Percentiles rank a stretch among this genome's conserved stretches.
Evolutionary conservation across 768 basidiomycete species (phyloP).

Genomic region (Amanita pallidorosea): DNA sequence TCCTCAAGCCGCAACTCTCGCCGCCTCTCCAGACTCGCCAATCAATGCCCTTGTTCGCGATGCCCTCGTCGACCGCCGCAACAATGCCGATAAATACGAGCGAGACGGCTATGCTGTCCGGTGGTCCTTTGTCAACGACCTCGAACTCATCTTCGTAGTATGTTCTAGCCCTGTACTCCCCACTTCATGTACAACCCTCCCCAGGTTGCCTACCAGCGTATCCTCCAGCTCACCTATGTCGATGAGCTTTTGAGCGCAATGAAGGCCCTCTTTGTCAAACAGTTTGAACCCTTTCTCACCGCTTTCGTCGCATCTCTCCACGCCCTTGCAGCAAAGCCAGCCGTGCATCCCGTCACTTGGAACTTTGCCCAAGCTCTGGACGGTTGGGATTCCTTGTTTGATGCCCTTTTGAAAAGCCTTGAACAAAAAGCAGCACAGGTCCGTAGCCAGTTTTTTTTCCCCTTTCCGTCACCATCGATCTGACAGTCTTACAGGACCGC

Average conservation of each 20-base stretch:
- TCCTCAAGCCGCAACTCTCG: conserved; percentile 64
- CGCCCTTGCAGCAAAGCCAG: conserved; percentile 36
- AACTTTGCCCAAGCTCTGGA: conserved; percentile 63
- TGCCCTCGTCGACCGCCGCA: conserved; percentile 84
- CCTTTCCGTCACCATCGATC: conserved; percentile 3
- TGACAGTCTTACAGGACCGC: conserved; percentile 42
- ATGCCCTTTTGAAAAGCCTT: conserved; percentile 59
- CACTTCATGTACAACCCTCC: conserved; percentile 2
- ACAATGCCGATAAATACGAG: conserved; percentile 76
- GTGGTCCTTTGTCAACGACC: conserved; percentile 92
- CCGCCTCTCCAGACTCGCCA: conserved; percentile 65
- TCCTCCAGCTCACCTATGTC: conserved; percentile 89
- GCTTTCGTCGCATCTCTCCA: conserved; percentile 80
- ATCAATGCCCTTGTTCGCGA: conserved; percentile 85
- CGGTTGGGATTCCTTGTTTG: conserved; percentile 76
- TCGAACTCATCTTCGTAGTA: conserved; percentile 95
- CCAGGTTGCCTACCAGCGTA: conserved; percentile 93
- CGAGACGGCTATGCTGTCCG: conserved; percentile 90
- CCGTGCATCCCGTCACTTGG: conserved; percentile 37
- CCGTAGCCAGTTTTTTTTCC: conserved; percentile 8
- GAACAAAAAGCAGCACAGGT: conserved; percentile 72
- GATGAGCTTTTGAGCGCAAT: conserved; percentile 76
- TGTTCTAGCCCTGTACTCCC: conserved; percentile 17
- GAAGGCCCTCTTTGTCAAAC: conserved; percentile 77
- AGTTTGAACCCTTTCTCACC: conserved; percentile 76